phyloP scores from a whole-genome alignment of 345 rosid genomes.

The thale cress (Arabidopsis thaliana) region DNA sequence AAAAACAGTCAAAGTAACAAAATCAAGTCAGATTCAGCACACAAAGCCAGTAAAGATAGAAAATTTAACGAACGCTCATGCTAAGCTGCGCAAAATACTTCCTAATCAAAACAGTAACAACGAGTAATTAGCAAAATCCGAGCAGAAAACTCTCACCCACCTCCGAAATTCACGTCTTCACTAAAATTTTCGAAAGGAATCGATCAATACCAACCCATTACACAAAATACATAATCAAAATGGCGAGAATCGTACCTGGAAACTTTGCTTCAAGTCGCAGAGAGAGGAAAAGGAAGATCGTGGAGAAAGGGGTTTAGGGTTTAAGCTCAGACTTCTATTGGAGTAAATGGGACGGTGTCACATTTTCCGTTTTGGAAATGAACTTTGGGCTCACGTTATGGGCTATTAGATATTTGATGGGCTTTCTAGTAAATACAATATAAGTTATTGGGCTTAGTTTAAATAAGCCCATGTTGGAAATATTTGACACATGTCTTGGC shows the following conservation, averaged over 20 bases:
- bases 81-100: background rate
- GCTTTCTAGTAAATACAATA: background rate
- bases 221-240: background rate
- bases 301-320: constrained; percentile 44
- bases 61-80: background rate
- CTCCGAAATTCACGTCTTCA: background rate
- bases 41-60: background rate
- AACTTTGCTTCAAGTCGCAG: constrained; percentile 1
- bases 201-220: background rate
- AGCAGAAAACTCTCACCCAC: constrained; percentile 17
- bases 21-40: constrained; percentile 6
- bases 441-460: background rate
- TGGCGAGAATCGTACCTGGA: constrained; percentile 30
- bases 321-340: constrained; percentile 26
- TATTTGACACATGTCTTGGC: constrained; percentile 22
- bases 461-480: constrained; percentile 3
- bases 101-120: constrained; percentile 1
- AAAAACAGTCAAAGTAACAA: background rate
- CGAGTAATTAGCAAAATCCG: background rate
- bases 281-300: constrained; percentile 21
- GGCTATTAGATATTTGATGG: background rate
- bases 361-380: background rate
- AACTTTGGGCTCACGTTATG: constrained; percentile 37
- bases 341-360: background rate
- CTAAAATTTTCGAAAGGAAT: background rate